phyloP scores from a whole-genome alignment of 345 rosid species.

The Populus nigra region DNA sequence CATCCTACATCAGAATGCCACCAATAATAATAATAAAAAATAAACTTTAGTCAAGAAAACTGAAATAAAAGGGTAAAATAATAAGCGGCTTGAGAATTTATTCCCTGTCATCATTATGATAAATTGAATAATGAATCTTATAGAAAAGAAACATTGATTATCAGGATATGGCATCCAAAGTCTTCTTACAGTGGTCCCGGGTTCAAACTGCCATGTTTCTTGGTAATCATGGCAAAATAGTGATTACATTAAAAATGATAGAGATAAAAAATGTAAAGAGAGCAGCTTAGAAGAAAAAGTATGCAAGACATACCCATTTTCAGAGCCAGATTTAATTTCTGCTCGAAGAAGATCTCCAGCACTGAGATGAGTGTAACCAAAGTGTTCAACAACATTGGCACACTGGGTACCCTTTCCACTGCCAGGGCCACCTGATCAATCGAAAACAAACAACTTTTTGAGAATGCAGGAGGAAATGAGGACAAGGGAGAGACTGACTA shows the following conservation, averaged over 20 bases:
- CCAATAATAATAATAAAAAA: too few relatives aligned
- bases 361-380: slow-evolving; percentile 35
- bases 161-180: neutral
- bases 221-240: neutral
- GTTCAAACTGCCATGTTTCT: neutral
- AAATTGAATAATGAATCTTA: neutral
- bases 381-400: slow-evolving; percentile 24
- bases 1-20: neutral
- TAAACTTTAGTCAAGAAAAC: neutral
- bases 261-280: neutral
- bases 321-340: slow-evolving; percentile 34
- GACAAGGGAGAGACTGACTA: neutral
- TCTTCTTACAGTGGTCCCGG: neutral
- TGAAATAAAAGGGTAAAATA: neutral
- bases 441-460: neutral
- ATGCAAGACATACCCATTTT: slow-evolving; percentile 26
- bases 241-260: neutral
- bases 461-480: neutral
- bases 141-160: neutral
- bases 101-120: neutral
- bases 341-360: slow-evolving; percentile 42
- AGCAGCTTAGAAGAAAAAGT: neutral
- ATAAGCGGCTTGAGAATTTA: neutral
- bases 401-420: slow-evolving; percentile 47
- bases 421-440: slow-evolving; percentile 80